Evolutionary conservation across 2,329 filamentous ascomycete species (phyloP), one percentile per base, ranked within the genome.

Genomic region (Fusarium longipes): DNA sequence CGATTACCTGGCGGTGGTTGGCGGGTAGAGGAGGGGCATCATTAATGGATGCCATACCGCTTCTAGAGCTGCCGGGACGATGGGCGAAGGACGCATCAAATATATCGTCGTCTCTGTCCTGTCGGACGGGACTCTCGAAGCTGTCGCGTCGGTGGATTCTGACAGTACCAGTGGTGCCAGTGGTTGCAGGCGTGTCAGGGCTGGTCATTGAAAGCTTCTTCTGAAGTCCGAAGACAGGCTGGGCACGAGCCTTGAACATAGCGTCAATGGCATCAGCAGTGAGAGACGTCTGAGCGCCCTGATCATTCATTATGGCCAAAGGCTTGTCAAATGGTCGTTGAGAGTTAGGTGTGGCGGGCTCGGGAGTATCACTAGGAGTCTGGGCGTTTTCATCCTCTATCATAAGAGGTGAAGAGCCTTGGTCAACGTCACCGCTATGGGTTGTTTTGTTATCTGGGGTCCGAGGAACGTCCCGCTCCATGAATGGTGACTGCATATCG

Each of bases 1-100:
- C 90, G 70, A 97, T 97, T 58, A 86, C 89, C 78, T 96, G 88
- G 70, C 88, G 92, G 77, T 97, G 93, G 76, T 97, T 94, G 14
- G 83, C 72, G 38, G 94, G 95, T 59, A 97, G 83, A 30, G 93
- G 93, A 35, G 93, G 93, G 82, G 80, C 75, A 29, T 80, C 77
- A 33, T 79, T 77, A 3, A 77, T 63, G 12, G 79, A 79, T 33
- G 73, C 75, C 29, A 78, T 86, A 43, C 86, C 84, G 77, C 93
- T 97, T 35, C 87, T 82, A 39, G 92, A 85, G 77, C 93, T 97
- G 36, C 86, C 86, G 33, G 93, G 93, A 68, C 93, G 86, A 63
- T 79, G 82, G 11, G 76, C 27, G 27, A 77, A 64, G 18, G 74
- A 70, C 11, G 74, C 67, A 17, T 83, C 82, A 12, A 80, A 74